These are phyloP conservation scores for Agrocybe chaxingu DNA, from an alignment of 768 basidiomycete genomes.

Conservation along the genomic window DNA sequence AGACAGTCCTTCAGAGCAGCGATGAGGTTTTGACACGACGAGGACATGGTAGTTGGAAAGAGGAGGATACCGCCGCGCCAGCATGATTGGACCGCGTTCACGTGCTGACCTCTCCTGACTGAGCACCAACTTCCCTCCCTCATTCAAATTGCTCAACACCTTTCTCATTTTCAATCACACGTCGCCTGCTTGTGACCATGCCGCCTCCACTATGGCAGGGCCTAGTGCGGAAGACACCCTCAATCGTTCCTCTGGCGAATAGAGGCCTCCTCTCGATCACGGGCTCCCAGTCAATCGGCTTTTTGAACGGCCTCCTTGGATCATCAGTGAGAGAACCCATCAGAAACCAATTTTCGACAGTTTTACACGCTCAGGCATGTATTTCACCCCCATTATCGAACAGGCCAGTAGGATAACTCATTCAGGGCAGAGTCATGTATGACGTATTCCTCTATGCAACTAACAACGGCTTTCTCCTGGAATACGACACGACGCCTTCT, in stretches of 20 bases:
- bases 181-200: constrained; percentile 18
- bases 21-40: constrained; percentile 75
- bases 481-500: constrained; percentile 63
- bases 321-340: constrained; percentile 41
- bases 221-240: constrained; percentile 46
- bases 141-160: neutral
- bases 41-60: constrained; percentile 51
- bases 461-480: constrained; percentile 59
- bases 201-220: constrained; percentile 36
- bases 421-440: constrained; percentile 84
- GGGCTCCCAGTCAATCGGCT: constrained; percentile 77
- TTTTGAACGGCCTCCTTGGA: constrained; percentile 76
- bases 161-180: neutral
- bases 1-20: constrained; percentile 81
- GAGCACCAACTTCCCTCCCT: neutral
- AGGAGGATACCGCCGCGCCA: neutral
- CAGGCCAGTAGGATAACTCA: constrained; percentile 9
- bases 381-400: constrained; percentile 11
- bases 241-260: constrained; percentile 59
- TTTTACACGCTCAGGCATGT: constrained; percentile 77
- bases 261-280: constrained; percentile 71
- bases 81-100: neutral
- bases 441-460: constrained; percentile 83
- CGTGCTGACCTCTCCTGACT: constrained; percentile 3
- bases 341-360: constrained; percentile 57